Percentiles rank a stretch among this genome's conserved stretches.
Evolutionary conservation across 2,329 filamentous ascomycete genomes (phyloP).

Genomic region (Penicillium expansum): DNA sequence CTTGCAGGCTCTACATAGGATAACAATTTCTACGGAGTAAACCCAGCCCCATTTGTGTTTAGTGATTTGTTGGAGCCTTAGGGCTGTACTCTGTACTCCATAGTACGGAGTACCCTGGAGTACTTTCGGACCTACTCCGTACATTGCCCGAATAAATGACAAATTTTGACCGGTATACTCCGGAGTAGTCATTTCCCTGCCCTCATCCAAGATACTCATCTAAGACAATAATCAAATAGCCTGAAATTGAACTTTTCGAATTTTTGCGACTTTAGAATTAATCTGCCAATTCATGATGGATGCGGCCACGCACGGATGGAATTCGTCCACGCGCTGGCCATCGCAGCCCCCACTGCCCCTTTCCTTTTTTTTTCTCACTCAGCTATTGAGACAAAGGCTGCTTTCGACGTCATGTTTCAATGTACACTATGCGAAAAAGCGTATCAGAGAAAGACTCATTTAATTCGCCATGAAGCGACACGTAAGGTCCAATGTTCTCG

Average conservation of each 20-base stretch:
- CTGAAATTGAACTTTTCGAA: neutral
- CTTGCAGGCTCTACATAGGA: neutral
- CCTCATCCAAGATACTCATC: neutral
- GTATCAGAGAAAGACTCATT: slow-evolving; percentile 30
- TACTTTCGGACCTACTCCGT: no score
- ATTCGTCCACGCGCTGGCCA: neutral
- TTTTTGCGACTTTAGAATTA: no score
- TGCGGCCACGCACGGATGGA: slow-evolving; percentile 2
- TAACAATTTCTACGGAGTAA: neutral
- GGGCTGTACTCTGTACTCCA: neutral
- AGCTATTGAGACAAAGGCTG: neutral
- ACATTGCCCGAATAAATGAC: neutral
- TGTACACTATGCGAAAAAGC: slow-evolving; percentile 30
- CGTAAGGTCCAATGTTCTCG: slow-evolving; percentile 18
- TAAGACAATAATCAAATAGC: neutral
- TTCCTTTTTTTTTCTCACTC: neutral
- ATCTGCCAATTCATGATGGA: neutral
- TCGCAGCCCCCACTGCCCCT: neutral
- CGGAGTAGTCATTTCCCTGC: no score
- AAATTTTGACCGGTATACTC: neutral
- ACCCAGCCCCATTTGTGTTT: neutral
- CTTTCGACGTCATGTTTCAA: slow-evolving; percentile 23
- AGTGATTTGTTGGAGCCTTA: neutral
- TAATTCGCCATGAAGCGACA: slow-evolving; percentile 29
- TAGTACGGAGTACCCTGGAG: no score